These are phyloP conservation scores for Trypanosoma conorhini DNA, from an alignment of 208 protist genomes.

Conservation along the genomic window DNA sequence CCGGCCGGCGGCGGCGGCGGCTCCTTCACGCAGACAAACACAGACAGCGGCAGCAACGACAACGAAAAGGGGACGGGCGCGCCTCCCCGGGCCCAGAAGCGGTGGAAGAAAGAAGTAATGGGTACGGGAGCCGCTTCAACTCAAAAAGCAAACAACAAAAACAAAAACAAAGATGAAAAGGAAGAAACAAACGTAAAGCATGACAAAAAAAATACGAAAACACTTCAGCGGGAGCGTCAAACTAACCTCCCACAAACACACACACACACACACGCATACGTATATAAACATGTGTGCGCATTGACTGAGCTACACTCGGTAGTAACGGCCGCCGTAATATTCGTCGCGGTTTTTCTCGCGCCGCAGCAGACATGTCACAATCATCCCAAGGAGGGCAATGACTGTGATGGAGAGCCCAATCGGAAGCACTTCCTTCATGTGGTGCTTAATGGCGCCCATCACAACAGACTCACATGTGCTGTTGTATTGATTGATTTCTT, in stretches of 20 bases:
- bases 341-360: not conserved
- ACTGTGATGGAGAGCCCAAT: slow-evolving; percentile 18
- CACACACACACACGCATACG: not conserved
- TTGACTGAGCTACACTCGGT: slow-evolving; percentile 11
- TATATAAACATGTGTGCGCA: slow-evolving; percentile 5
- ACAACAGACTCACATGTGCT: slow-evolving; percentile 7
- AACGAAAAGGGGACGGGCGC: no score
- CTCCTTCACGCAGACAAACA: no score
- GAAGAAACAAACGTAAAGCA: not conserved
- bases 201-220: no score
- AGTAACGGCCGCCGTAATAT: slow-evolving; percentile 13
- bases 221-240: slow-evolving; percentile 1
- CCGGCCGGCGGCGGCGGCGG: no score
- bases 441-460: not conserved
- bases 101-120: not conserved
- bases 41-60: no score
- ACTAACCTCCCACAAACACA: no score
- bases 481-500: slow-evolving; percentile 3
- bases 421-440: slow-evolving; percentile 14
- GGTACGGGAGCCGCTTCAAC: not conserved
- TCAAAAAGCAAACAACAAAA: no score
- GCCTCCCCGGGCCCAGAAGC: not conserved
- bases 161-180: not conserved
- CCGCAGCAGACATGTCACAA: slow-evolving; percentile 22
- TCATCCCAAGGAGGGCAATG: slow-evolving; percentile 22